Conservation (phyloP, 495 filamentous ascomycete genomes). For the Talaromyces wortmannii region DNA sequence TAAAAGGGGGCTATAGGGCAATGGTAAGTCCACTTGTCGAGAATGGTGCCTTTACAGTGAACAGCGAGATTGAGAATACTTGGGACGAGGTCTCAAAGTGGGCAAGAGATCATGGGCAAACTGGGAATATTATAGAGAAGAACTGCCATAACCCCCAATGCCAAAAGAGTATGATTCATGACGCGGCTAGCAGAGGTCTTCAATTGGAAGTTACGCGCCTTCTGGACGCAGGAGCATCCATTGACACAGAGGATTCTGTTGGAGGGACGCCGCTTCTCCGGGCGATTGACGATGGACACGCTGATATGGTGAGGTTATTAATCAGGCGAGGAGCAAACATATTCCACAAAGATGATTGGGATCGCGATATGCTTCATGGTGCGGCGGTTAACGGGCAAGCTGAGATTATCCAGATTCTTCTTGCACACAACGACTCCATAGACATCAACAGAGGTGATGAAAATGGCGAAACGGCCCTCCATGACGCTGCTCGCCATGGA, state of each 20-base stretch:
- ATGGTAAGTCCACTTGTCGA: too few species aligned
- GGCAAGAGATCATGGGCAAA: too few species aligned
- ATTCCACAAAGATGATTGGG: background rate
- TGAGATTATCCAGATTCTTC: constrained; percentile 1
- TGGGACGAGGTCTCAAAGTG: too few species aligned
- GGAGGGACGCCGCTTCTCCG: background rate
- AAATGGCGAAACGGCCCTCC: constrained; percentile 9
- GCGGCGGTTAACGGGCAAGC: background rate
- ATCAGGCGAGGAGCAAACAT: background rate
- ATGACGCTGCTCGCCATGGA: constrained; percentile 9
- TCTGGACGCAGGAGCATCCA: background rate
- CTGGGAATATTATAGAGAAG: too few species aligned
- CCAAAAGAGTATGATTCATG: too few species aligned
- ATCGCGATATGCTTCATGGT: background rate
- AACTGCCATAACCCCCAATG: too few species aligned
- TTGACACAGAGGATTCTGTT: background rate
- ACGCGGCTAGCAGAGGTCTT: background rate
- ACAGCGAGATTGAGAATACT: too few species aligned
- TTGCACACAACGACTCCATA: background rate
- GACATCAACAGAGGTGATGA: constrained; percentile 2
- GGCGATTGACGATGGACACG: background rate
- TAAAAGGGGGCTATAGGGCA: too few species aligned
- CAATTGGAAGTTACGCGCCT: background rate
- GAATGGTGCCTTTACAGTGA: too few species aligned
- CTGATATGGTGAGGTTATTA: background rate